These are phyloP conservation scores for Suillus alpinus DNA, from an alignment of 768 basidiomycete species.

Conservation along the genomic window DNA sequence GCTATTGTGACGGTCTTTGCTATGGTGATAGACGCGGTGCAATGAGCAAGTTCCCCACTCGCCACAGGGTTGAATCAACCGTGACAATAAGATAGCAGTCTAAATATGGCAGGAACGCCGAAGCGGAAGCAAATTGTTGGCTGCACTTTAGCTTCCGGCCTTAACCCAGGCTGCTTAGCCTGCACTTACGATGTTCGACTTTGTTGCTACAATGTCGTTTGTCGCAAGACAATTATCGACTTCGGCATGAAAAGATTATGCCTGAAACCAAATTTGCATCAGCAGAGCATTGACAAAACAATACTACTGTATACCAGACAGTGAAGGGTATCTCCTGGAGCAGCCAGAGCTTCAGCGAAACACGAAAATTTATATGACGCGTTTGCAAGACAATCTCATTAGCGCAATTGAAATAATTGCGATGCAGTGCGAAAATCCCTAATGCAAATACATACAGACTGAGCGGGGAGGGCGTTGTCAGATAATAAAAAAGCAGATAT, in stretches of 20 bases:
- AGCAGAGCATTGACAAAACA: too few species aligned
- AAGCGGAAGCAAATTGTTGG: neutral
- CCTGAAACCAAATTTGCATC: neutral
- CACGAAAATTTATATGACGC: neutral
- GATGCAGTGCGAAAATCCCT: neutral
- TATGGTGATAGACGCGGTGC: constrained; percentile 3
- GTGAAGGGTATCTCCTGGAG: too few species aligned
- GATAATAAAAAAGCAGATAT: neutral
- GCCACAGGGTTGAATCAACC: too few species aligned
- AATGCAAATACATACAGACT: neutral
- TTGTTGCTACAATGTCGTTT: neutral
- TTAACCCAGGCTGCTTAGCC: neutral
- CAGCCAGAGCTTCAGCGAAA: too few species aligned
- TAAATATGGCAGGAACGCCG: neutral
- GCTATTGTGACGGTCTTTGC: constrained; percentile 3
- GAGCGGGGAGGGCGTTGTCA: constrained; percentile 1
- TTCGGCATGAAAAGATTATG: neutral
- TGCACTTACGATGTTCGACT: neutral
- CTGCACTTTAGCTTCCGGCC: neutral
- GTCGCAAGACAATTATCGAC: neutral
- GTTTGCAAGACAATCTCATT: neutral
- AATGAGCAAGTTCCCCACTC: neutral
- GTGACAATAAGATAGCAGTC: neutral
- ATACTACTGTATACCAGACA: too few species aligned
- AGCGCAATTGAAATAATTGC: neutral